Percentiles rank a stretch among this genome's conserved stretches.
These are phyloP conservation scores for Desmodesmus armatus DNA, from an alignment of 139 green algal genomes.

Conservation along the genomic window DNA sequence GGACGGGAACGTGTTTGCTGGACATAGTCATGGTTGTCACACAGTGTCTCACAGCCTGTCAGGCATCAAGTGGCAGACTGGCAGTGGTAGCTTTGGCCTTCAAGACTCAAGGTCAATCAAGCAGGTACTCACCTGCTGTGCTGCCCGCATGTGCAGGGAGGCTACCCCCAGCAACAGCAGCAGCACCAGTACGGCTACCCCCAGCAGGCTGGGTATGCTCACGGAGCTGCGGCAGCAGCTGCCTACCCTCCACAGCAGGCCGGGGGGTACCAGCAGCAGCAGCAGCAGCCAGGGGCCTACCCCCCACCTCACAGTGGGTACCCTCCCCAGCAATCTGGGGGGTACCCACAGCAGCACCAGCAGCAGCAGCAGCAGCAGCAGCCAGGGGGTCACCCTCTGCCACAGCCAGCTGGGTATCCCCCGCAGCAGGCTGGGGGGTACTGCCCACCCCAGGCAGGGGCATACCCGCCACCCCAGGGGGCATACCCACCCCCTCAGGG, in stretches of 20 bases:
- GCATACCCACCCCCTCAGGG: not conserved
- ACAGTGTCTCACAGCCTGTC: no score
- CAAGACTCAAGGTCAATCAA: not conserved
- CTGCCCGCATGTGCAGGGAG: not conserved
- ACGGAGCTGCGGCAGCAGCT: not conserved
- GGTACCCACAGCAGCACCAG: not conserved
- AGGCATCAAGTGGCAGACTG: not conserved
- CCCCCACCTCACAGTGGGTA: no score
- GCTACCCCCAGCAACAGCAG: not conserved
- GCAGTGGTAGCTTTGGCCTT: not conserved
- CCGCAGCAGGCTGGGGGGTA: constrained; percentile 20
- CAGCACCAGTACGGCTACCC: not conserved
- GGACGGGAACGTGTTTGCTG: no score
- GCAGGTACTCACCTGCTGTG: not conserved
- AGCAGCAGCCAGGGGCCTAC: not conserved
- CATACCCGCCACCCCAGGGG: not conserved
- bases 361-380: not conserved
- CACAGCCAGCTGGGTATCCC: not conserved
- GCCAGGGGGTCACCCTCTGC: not conserved
- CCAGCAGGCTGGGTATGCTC: not conserved
- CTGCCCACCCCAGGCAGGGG: not conserved
- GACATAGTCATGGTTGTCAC: no score
- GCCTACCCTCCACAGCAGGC: not conserved
- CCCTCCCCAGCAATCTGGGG: not conserved
- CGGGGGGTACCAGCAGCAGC: constrained; percentile 12